Percentiles rank a stretch among this genome's conserved stretches.
Conservation (phyloP, 768 basidiomycete species). For the Pulveroboletus sp. region DNA sequence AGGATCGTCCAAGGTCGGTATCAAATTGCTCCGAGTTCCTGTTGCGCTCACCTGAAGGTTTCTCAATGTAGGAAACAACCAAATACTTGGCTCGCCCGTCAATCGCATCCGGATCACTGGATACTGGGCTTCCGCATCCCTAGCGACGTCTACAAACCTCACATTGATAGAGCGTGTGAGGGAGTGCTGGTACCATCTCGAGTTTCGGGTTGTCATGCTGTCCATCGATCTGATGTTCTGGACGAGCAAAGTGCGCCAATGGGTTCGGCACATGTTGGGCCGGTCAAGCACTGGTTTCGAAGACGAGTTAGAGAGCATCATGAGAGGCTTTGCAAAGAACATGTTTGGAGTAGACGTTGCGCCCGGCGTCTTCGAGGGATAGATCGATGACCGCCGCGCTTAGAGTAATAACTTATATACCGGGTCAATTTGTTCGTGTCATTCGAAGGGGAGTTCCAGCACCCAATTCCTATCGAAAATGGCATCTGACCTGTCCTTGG, state of each 20-base stretch:
- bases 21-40: background rate
- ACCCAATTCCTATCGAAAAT: too few species aligned
- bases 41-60: background rate
- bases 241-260: conserved; percentile 48
- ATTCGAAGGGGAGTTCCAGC: too few species aligned
- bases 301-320: conserved; percentile 72
- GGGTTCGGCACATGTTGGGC: conserved; percentile 40
- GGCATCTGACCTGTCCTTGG: too few species aligned
- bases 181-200: conserved; percentile 54
- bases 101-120: conserved; percentile 90
- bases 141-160: conserved; percentile 43
- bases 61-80: conserved; percentile 58
- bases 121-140: conserved; percentile 70
- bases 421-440: too few species aligned
- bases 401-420: too few species aligned
- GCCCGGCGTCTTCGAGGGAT: conserved; percentile 50
- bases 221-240: conserved; percentile 72
- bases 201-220: conserved; percentile 63
- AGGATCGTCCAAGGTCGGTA: conserved; percentile 37
- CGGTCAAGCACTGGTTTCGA: conserved; percentile 57
- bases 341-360: conserved; percentile 32
- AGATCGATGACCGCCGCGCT: background rate
- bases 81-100: conserved; percentile 78
- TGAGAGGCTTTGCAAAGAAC: conserved; percentile 56
- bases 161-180: conserved; percentile 37